Percentiles rank a stretch among this genome's conserved stretches.
These are phyloP conservation scores for Protea cynaroides DNA, from an alignment of 164 flowering plant species.

Conservation along the genomic window DNA sequence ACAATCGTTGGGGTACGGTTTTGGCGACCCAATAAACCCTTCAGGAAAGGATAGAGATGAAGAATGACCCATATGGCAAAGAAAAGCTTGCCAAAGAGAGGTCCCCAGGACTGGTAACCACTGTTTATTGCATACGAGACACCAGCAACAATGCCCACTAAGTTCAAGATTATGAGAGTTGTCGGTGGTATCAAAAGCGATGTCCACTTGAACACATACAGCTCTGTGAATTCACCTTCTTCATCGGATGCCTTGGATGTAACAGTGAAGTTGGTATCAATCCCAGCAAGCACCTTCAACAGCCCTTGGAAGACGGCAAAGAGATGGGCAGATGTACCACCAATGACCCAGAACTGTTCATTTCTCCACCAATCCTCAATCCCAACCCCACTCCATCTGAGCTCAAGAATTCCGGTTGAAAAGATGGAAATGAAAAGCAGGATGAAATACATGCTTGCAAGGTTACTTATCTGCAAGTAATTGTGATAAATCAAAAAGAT, in stretches of 20 bases:
- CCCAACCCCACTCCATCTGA: slow-evolving; percentile 89
- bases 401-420: slow-evolving; percentile 81
- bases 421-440: slow-evolving; percentile 78
- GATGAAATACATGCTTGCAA: slow-evolving; percentile 88
- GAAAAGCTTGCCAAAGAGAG: slow-evolving; percentile 89
- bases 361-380: slow-evolving; percentile 99
- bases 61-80: slow-evolving; percentile 89
- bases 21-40: slow-evolving; percentile 86
- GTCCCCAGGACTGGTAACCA: slow-evolving; percentile 98
- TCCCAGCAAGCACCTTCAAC: slow-evolving; percentile 86
- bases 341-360: slow-evolving; percentile 98
- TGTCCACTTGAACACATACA: slow-evolving; percentile 93
- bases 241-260: slow-evolving; percentile 94
- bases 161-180: slow-evolving; percentile 72
- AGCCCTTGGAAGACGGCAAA: slow-evolving; percentile 97
- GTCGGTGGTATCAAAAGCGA: slow-evolving; percentile 92
- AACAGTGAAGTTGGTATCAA: slow-evolving; percentile 95
- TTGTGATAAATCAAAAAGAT: background rate
- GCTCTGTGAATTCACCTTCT: slow-evolving; percentile 90
- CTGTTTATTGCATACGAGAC: slow-evolving; percentile 87
- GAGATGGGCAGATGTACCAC: slow-evolving; percentile 93
- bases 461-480: slow-evolving; percentile 80
- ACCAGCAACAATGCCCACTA: slow-evolving; percentile 94
- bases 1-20: slow-evolving; percentile 93
- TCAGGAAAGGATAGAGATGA: slow-evolving; percentile 91